Percentiles rank a stretch among this genome's conserved stretches.
These are phyloP conservation scores for Cyberlindnera meyerae DNA, from an alignment of 805 yeast species.

Conservation along the genomic window DNA sequence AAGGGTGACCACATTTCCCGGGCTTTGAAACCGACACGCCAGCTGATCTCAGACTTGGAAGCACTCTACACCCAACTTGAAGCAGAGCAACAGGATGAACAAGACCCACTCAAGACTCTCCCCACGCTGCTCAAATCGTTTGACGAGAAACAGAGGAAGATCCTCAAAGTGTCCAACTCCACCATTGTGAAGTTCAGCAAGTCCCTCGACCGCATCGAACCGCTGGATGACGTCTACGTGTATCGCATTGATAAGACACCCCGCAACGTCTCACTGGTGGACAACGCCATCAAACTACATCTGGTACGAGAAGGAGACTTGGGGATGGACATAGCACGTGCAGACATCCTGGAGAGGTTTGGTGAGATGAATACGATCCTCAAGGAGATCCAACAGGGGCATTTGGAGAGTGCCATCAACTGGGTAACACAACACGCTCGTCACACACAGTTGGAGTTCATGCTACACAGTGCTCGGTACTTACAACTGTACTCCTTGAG, in stretches of 20 bases:
- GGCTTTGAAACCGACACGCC: constrained; percentile 5
- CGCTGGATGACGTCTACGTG: constrained; percentile 31
- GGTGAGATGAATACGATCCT: constrained; percentile 28
- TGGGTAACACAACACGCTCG: constrained; percentile 38
- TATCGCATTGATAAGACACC: constrained; percentile 26
- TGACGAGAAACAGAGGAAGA: constrained; percentile 27
- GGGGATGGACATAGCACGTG: constrained; percentile 25
- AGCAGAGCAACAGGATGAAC: too few relatives aligned
- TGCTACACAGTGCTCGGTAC: constrained; percentile 40
- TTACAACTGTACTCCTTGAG: constrained; percentile 28
- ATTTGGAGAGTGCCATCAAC: constrained; percentile 41
- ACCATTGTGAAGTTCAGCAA: constrained; percentile 27
- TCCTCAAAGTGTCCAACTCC: constrained; percentile 24
- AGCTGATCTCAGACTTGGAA: constrained; percentile 8
- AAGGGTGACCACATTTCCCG: constrained; percentile 4
- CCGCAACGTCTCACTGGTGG: constrained; percentile 25
- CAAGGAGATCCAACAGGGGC: constrained; percentile 32
- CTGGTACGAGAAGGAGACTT: constrained; percentile 44
- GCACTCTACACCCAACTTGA: not conserved
- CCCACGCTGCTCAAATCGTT: constrained; percentile 20
- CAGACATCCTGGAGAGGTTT: constrained; percentile 25
- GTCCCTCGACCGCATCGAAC: constrained; percentile 27
- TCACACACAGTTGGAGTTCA: constrained; percentile 37
- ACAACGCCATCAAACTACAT: constrained; percentile 42
- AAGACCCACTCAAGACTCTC: too few relatives aligned